Base-by-base conservation (phyloP, 1,139 yeast species). In the Blastobotrys persicus region DNA sequence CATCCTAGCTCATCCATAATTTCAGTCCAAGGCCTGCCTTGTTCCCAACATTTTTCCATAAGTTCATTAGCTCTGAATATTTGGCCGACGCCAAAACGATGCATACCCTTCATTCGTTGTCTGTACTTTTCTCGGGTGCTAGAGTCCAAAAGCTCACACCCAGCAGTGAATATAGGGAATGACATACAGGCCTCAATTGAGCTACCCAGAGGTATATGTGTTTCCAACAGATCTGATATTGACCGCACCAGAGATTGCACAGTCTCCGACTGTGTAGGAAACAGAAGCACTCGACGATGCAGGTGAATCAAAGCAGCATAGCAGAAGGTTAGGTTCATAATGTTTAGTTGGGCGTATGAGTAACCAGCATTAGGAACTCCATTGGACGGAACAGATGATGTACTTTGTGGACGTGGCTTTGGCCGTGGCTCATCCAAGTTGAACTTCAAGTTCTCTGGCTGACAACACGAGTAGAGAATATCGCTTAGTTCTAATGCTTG, bases 151-250 rank as follows among this genome's bases (percentile, higher is more conserved):
- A 75, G 72, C 56, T 80, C 85, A 58, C 83, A 78, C 9, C 78
- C 84, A 23, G 81, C 78, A 26, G 80, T 72, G 55, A 79, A 78
- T 3, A 73, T 65, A 38, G 81, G 78, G 55, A 79, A 79, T 2
- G 78, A 70, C 51, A 78, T 68, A 57, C 83, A 79, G 1, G 77
- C 69, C 49, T 78, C 82, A 0, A 81, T 78, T 0, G 77, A 70
- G 1, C 77, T 68, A 6, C 68, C 66, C 4, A 75, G 64, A 14
- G 72, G 77, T n/a, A 79, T 73, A 45, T 70, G 62, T 1, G 62
- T 59, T 41, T 65, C 69, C 2, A 76, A 59, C 2, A 72, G 63
- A 4, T 57, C 55, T 1, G 72, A 72, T 57, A 76, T 73, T 18
- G 68, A 70, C 9, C 54, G 54, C 2, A 77, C 76, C n/a, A 77